Conservation (phyloP, 192 early-diverging fungal genomes). For the Mortierella alpina region DNA sequence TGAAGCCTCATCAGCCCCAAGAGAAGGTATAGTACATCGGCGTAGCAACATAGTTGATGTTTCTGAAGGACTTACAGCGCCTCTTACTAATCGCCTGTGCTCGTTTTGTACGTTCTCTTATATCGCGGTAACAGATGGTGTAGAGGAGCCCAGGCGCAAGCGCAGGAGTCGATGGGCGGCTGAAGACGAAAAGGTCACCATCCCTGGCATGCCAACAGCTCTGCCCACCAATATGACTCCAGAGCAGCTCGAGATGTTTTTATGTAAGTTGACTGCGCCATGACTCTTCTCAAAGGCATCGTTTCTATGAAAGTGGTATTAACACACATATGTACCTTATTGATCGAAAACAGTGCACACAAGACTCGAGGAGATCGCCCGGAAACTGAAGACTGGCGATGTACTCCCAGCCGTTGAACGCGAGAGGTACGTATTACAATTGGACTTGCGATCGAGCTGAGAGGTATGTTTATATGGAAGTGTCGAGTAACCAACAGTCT, state of each 20-base stretch:
- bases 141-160: slow-evolving; percentile 69
- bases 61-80: background rate
- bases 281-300: background rate
- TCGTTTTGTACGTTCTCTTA: background rate
- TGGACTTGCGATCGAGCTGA: background rate
- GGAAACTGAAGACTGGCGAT: slow-evolving; percentile 84
- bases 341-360: slow-evolving; percentile 71
- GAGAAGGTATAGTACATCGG: no score
- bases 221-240: slow-evolving; percentile 80
- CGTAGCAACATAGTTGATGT: no score
- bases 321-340: background rate
- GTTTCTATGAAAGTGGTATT: background rate
- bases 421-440: slow-evolving; percentile 65
- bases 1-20: no score
- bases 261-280: slow-evolving; percentile 58
- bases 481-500: background rate
- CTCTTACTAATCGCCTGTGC: background rate
- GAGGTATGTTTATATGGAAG: background rate
- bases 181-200: slow-evolving; percentile 75
- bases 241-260: slow-evolving; percentile 84
- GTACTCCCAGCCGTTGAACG: slow-evolving; percentile 79
- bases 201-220: slow-evolving; percentile 82
- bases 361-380: slow-evolving; percentile 91
- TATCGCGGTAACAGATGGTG: slow-evolving; percentile 17
- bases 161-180: slow-evolving; percentile 93